Evolutionary conservation across 306 rosid genomes (phyloP), one percentile per base, ranked within the genome.

Genomic region (Potentilla sterilis): DNA sequence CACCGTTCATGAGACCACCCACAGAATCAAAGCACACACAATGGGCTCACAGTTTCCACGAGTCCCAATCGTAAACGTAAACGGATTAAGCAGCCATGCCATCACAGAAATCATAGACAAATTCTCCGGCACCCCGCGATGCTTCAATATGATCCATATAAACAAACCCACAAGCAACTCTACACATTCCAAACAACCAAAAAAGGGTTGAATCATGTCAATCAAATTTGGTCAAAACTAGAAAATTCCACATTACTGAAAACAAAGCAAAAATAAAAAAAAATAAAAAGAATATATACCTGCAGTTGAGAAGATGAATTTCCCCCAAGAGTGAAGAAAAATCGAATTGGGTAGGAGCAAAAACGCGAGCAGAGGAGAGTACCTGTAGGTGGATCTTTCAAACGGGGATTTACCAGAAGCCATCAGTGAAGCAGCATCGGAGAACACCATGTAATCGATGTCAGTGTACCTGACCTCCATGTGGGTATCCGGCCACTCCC

Each of bases 1-100:
- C 90, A 95, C 99, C 97, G 62, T 95, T 89, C 97, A 92, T 81
- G 62, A 92, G 93, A 79, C 99, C 85, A 90, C 83, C 96, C 97
- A 90, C 79, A 89, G 86, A 76, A 92, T 80, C 91, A 84, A 58
- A 41, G 96, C 97, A 85, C 97, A 95, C 69, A 90, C 99, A 86
- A 92, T 61, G 46, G 99, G 96, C 84, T 95, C 97, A 78, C 97
- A 92, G 87, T 95, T 95, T 54, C 96, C 97, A 21, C 97, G 85
- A 55, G 97, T 95, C 74, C 97, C 97, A 35, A 92, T 92, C 37
- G 99, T 95, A 84, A 95, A 92, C 14, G 97, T 95, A 73, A 92
- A 92, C 40, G 97, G 99, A 81, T 95, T 91, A 79, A 92, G 89
- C 69, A 95, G 92, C 96, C 97, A 95, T 24, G 79, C 78, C 74